Percentiles rank a stretch among this genome's conserved stretches.
Conservation (phyloP, 1,284 basidiomycete species). For the Trichosporon coremiiforme region DNA sequence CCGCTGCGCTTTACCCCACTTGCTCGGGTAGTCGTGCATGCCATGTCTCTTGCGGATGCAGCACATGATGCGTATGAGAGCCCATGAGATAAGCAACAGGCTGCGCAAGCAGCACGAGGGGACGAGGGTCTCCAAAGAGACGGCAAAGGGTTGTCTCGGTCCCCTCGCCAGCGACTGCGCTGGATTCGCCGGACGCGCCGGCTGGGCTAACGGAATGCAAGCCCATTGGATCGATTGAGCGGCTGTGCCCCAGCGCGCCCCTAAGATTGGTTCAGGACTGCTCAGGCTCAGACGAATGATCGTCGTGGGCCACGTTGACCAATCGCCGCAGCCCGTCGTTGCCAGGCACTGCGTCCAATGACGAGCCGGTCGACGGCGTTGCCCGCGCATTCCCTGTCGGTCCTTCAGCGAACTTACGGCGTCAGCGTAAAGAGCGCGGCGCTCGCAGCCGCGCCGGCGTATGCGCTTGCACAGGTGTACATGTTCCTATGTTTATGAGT, state of each 20-base stretch:
- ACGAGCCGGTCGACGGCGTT: not conserved
- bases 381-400: not conserved
- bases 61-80: not conserved
- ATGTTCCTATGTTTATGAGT: not conserved
- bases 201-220: not conserved
- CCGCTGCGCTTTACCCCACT: not conserved
- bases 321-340: not conserved
- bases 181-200: slow-evolving; percentile 9
- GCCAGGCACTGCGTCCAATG: slow-evolving; percentile 5
- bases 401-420: not conserved
- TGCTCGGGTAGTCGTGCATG: not conserved
- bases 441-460: not conserved
- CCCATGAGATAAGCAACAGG: not conserved
- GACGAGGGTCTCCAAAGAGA: not conserved
- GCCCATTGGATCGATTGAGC: not conserved
- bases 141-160: not conserved
- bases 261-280: not conserved
- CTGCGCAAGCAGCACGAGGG: not conserved
- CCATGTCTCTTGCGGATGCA: not conserved
- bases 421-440: not conserved
- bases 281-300: slow-evolving; percentile 3
- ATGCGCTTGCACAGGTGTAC: not conserved
- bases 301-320: slow-evolving; percentile 5
- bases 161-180: not conserved
- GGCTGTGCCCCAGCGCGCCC: not conserved